Evolutionary conservation across 2,329 filamentous ascomycete species (phyloP).

Genomic region (Pseudovirgaria hyperparasitica): DNA sequence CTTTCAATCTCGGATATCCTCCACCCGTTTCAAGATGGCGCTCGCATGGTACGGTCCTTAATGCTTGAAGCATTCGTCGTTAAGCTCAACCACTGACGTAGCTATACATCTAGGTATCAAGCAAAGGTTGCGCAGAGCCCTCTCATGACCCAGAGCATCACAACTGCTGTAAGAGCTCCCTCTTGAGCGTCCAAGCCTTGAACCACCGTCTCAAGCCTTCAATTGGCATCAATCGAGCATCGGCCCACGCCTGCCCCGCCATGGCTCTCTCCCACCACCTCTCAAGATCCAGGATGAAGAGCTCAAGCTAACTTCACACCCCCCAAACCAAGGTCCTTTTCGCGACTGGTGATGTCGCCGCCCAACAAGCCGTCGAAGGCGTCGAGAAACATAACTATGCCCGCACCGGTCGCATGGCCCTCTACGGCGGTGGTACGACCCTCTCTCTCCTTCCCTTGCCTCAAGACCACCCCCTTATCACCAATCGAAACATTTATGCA

Average conservation of each 20-base stretch:
- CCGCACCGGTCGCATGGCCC: slow-evolving; percentile 65
- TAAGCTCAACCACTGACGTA: too few species aligned
- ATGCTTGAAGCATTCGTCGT: too few species aligned
- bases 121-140: slow-evolving; percentile 66
- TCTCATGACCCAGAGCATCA: slow-evolving; percentile 79
- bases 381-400: slow-evolving; percentile 57
- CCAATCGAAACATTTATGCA: slow-evolving; percentile 1
- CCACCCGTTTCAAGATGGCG: too few species aligned
- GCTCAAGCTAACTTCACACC: slow-evolving; percentile 1
- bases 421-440: slow-evolving; percentile 61
- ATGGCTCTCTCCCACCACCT: slow-evolving; percentile 1
- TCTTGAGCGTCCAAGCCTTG: not conserved
- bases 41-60: too few species aligned
- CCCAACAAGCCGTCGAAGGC: slow-evolving; percentile 86
- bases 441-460: slow-evolving; percentile 1
- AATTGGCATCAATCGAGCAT: not conserved
- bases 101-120: slow-evolving; percentile 64
- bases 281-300: slow-evolving; percentile 2
- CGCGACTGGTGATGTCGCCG: slow-evolving; percentile 77
- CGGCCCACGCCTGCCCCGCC: slow-evolving; percentile 1
- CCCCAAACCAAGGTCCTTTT: slow-evolving; percentile 62
- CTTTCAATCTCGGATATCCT: too few species aligned
- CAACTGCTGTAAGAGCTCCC: slow-evolving; percentile 50
- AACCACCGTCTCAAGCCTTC: not conserved
- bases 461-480: slow-evolving; percentile 3